These are phyloP conservation scores for Dactylellina haptotyla DNA, from an alignment of 2,329 filamentous ascomycete species.

Conservation along the genomic window DNA sequence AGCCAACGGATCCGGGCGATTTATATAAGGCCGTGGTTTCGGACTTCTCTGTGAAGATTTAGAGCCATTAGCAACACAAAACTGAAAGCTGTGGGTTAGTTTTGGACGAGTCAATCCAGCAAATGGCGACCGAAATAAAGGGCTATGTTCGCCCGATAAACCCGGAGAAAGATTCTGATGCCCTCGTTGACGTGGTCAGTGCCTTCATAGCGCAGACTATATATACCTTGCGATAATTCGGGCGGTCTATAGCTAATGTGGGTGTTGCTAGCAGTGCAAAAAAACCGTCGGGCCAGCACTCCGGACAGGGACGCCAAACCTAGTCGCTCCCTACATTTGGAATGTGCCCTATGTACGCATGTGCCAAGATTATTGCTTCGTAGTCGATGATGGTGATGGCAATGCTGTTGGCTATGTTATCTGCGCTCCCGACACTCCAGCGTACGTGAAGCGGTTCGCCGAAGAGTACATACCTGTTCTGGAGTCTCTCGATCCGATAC, in stretches of 20 bases:
- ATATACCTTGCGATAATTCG: neutral
- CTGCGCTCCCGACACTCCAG: slow-evolving; percentile 58
- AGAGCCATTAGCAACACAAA: neutral
- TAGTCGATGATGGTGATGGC: slow-evolving; percentile 60
- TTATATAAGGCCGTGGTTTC: too few species aligned
- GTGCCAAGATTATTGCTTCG: slow-evolving; percentile 59
- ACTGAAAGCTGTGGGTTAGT: neutral
- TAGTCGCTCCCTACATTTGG: slow-evolving; percentile 52
- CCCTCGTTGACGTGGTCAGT: slow-evolving; percentile 48
- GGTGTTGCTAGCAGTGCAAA: slow-evolving; percentile 23
- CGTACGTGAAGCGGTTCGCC: slow-evolving; percentile 59
- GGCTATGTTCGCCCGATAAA: slow-evolving; percentile 45
- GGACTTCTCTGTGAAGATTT: too few species aligned
- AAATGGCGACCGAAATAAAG: slow-evolving; percentile 27
- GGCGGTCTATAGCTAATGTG: neutral
- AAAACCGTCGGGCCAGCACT: slow-evolving; percentile 53
- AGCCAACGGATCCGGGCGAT: too few species aligned
- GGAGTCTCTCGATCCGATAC: slow-evolving; percentile 39
- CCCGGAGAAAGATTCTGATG: slow-evolving; percentile 37
- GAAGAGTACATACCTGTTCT: slow-evolving; percentile 58
- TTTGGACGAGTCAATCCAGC: neutral
- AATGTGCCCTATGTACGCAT: slow-evolving; percentile 60
- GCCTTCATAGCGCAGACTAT: too few species aligned
- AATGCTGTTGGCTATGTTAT: slow-evolving; percentile 61
- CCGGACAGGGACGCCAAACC: slow-evolving; percentile 37